Conservation (phyloP, 345 rosid species). For the Eucalyptus tenuipes region DNA sequence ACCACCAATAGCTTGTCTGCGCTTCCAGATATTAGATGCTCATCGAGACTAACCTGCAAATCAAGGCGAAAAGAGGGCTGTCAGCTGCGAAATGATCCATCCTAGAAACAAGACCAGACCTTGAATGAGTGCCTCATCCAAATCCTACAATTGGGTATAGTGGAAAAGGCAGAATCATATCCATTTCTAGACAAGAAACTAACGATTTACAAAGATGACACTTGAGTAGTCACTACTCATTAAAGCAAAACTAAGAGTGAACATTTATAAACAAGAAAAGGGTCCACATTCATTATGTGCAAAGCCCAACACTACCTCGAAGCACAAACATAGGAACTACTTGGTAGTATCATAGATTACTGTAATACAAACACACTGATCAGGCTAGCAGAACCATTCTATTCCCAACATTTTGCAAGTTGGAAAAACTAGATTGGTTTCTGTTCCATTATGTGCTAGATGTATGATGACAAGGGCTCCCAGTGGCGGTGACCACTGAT, state of each 20-base stretch:
- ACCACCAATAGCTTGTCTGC: not conserved
- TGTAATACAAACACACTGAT: not conserved
- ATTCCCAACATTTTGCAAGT: too few relatives aligned
- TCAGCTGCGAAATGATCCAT: not conserved
- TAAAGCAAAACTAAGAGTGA: not conserved
- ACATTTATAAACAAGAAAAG: too few relatives aligned
- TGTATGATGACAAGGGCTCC: fast-evolving
- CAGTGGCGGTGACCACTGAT: fast-evolving
- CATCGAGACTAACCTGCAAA: not conserved
- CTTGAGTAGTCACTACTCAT: not conserved
- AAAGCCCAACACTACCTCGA: too few relatives aligned
- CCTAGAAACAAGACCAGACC: not conserved
- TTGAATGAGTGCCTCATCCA: not conserved
- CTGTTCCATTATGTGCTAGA: not conserved
- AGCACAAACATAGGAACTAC: too few relatives aligned
- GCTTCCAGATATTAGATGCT: not conserved
- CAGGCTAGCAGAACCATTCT: not conserved
- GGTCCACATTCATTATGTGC: too few relatives aligned
- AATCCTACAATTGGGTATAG: not conserved
- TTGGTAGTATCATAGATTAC: not conserved
- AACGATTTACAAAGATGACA: not conserved
- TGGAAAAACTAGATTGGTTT: too few relatives aligned
- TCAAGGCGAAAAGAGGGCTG: not conserved
- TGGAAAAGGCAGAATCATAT: not conserved
- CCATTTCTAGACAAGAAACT: not conserved